Evolutionary conservation across 1,139 yeast genomes (phyloP), one percentile per base, ranked within the genome.

Genomic region (Geotrichum histeridarum): DNA sequence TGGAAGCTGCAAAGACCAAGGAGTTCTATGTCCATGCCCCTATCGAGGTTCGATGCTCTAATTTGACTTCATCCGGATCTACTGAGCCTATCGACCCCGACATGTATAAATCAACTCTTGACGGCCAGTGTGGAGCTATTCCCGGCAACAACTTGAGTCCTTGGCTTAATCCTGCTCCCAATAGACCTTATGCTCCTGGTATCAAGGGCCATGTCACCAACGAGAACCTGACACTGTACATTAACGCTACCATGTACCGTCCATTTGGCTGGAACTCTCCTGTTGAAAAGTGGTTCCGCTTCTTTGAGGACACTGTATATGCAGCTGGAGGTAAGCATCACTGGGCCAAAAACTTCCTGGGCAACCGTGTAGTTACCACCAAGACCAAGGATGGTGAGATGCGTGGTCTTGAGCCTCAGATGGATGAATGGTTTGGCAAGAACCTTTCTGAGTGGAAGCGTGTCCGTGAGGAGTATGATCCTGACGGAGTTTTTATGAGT

Each of bases 271-370:
- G 80, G 54, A 79, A 84, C 64, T 84, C 90, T 5, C 83, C 86
- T 44, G 83, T 90, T 49, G 83, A 82, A 56, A 77, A 81, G 60
- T 93, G 98, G 96, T 93, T 80, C 71, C 79, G 80, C 52, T 75
- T 77, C n/a, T 93, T 93, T 69, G 99, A 93, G 70, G 78, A 80
- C 56, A 79, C 88, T 1, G 76, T 91, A 77, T 77, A 77, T 53
- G 81, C 80, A 37, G 91, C 86, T 22, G 91, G 87, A 42, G 99
- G 99, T 49, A 87, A 84, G 67, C 99, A 99, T 1, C 99, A 93
- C 69, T 93, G 99, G 99, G 99, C 99, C n/a, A 93, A 93, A 76
- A 91, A 91, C 71, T 93, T 90, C 68, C 77, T 90, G 60, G 96
- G 96, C 1, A 72, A 73, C 8, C 50, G 54, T 9, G 47, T 48